Conservation (phyloP, 495 filamentous ascomycete genomes). For the Hyaloscypha finlandica region DNA sequence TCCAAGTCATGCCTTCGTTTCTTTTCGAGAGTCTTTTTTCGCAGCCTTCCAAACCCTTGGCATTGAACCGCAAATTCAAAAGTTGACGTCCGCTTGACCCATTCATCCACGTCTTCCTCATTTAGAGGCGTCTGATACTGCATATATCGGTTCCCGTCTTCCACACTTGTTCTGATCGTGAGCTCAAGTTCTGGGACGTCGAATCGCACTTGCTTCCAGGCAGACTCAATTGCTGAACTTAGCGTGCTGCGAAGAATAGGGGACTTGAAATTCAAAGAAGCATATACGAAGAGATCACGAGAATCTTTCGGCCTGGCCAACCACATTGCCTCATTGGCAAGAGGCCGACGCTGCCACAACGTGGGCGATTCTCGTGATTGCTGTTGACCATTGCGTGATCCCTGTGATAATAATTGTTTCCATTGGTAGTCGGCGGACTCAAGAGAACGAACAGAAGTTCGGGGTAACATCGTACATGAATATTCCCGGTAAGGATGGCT, state of each 20-base stretch:
- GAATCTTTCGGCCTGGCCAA: slow-evolving; percentile 8
- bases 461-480: not conserved
- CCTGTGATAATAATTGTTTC: not conserved
- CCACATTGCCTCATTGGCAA: slow-evolving; percentile 16
- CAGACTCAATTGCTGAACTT: not conserved
- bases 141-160: slow-evolving; percentile 11
- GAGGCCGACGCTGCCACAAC: slow-evolving; percentile 10
- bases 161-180: not conserved
- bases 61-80: not conserved
- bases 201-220: slow-evolving; percentile 15
- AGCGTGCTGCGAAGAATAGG: not conserved
- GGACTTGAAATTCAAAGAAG: not conserved
- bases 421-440: not conserved
- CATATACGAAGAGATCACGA: slow-evolving; percentile 13
- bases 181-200: slow-evolving; percentile 17
- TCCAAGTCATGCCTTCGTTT: not conserved
- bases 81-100: not conserved
- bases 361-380: not conserved
- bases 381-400: no score
- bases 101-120: not conserved
- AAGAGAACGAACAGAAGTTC: not conserved
- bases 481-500: not conserved
- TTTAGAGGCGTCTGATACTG: slow-evolving; percentile 6
- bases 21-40: not conserved
- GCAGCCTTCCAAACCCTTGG: slow-evolving; percentile 3